Conservation (phyloP, 2,329 filamentous ascomycete genomes). For the Akanthomyces uredinophilus region DNA sequence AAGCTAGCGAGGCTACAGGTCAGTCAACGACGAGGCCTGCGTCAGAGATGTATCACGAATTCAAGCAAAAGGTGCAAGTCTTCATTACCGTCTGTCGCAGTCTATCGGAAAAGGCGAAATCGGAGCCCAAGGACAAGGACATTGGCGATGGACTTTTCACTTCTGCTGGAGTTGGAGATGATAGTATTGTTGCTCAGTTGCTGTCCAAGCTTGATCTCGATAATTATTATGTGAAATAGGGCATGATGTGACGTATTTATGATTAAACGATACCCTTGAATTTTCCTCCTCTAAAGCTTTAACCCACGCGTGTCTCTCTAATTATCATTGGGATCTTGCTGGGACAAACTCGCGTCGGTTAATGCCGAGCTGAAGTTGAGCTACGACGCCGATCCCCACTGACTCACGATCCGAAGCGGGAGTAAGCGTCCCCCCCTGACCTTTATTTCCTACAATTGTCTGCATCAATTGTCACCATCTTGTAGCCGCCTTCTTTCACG, state of each 20-base stretch:
- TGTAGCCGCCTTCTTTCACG: background rate
- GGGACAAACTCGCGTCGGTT: background rate
- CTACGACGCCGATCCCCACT: background rate
- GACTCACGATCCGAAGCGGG: background rate
- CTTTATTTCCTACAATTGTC: background rate
- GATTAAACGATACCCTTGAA: background rate
- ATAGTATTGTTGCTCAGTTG: slow-evolving; percentile 63
- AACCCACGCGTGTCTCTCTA: background rate
- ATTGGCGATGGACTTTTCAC: slow-evolving; percentile 22
- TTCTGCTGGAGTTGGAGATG: slow-evolving; percentile 34
- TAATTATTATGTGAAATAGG: slow-evolving; percentile 50
- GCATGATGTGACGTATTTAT: background rate
- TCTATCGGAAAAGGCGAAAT: slow-evolving; percentile 57
- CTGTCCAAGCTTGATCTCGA: slow-evolving; percentile 67
- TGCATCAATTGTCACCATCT: background rate
- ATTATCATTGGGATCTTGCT: background rate
- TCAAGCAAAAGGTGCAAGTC: slow-evolving; percentile 66
- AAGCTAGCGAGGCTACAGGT: slow-evolving; percentile 29
- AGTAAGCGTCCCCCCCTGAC: background rate
- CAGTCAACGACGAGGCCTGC: slow-evolving; percentile 21
- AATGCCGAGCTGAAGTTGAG: background rate
- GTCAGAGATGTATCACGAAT: slow-evolving; percentile 53
- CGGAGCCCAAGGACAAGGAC: slow-evolving; percentile 26
- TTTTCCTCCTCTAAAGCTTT: background rate
- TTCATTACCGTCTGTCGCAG: slow-evolving; percentile 70